Conservation (phyloP, 2,329 filamentous ascomycete species). For the Dryadomyces quercivorus region DNA sequence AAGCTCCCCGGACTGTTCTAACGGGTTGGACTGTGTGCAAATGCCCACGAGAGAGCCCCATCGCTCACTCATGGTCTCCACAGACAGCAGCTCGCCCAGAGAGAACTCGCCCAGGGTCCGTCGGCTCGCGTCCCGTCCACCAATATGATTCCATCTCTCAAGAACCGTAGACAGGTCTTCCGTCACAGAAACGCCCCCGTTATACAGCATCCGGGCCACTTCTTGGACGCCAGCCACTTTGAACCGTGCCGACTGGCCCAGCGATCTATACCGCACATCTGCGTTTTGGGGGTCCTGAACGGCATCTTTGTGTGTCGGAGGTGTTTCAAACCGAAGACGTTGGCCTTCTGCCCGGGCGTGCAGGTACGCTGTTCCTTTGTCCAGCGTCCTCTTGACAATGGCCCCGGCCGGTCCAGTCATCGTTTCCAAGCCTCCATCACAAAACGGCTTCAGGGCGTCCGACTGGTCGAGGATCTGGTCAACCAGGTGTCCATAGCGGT, state of each 20-base stretch:
- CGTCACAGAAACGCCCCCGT: neutral
- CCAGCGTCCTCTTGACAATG: neutral
- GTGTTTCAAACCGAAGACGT: conserved; percentile 5
- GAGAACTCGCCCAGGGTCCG: neutral
- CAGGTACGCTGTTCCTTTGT: neutral
- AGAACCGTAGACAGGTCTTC: neutral
- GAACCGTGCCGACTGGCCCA: neutral
- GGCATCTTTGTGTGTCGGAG: neutral
- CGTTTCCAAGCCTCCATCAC: neutral
- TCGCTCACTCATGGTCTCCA: conserved; percentile 1
- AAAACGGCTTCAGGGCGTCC: conserved; percentile 11
- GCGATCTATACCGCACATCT: conserved; percentile 1
- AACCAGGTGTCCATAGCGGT: conserved; percentile 21
- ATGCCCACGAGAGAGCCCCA: conserved; percentile 16
- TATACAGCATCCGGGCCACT: neutral
- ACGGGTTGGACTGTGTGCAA: conserved; percentile 2
- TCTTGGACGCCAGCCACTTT: neutral
- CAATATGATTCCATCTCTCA: conserved; percentile 1
- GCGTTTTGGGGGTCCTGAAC: neutral
- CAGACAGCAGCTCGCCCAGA: conserved; percentile 1
- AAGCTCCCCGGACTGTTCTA: conserved; percentile 2
- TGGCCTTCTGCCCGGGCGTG: conserved; percentile 6
- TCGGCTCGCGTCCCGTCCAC: neutral
- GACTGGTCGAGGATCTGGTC: conserved; percentile 20
- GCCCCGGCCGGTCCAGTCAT: neutral